Conservation (phyloP, 768 basidiomycete species). For the Sarcodon aspratus region DNA sequence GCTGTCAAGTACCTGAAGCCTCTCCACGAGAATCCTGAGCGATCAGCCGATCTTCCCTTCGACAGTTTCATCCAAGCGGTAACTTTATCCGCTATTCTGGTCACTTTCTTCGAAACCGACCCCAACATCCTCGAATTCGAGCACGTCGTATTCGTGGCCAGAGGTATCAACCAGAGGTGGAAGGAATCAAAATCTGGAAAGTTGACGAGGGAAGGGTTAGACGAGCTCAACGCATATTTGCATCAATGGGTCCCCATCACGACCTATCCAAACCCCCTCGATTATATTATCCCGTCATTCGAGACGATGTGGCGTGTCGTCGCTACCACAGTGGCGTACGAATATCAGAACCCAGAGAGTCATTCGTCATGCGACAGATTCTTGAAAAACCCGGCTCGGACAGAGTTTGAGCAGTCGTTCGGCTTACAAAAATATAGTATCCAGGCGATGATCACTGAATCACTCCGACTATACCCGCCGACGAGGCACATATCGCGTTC, state of each 20-base stretch:
- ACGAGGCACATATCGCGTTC: no score
- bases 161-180: constrained; percentile 36
- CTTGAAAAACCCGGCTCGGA: constrained; percentile 16
- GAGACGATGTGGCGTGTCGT: constrained; percentile 55
- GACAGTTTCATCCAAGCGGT: constrained; percentile 31
- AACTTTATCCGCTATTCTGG: constrained; percentile 29
- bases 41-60: constrained; percentile 14
- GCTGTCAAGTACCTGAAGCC: no score
- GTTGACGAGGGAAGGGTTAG: no score
- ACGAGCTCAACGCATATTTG: constrained; percentile 24
- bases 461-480: constrained; percentile 39
- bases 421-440: constrained; percentile 16
- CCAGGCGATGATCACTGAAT: constrained; percentile 28
- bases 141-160: constrained; percentile 27
- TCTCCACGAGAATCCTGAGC: not conserved
- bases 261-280: no score
- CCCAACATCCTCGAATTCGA: constrained; percentile 17
- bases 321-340: constrained; percentile 30
- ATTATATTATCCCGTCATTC: constrained; percentile 46
- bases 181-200: constrained; percentile 31
- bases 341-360: constrained; percentile 17
- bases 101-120: constrained; percentile 26
- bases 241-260: constrained; percentile 30
- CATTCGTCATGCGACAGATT: constrained; percentile 25
- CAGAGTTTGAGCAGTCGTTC: constrained; percentile 16